Evolutionary conservation across 2,329 filamentous ascomycete species (phyloP).

Genomic region (Aspergillus eucalypticola): DNA sequence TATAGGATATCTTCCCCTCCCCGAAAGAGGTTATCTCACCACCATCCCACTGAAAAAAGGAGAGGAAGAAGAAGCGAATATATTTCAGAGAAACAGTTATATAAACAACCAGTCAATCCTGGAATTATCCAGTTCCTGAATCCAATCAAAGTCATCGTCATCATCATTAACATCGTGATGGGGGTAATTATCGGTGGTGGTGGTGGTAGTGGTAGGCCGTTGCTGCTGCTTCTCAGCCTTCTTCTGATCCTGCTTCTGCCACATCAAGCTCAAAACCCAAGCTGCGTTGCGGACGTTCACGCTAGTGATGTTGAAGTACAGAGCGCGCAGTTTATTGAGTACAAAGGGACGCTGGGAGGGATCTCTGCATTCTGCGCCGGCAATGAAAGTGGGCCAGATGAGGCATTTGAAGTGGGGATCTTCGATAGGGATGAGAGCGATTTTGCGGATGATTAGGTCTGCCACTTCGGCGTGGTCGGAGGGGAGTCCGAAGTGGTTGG

Average conservation of each 20-base stretch:
- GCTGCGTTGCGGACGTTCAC: constrained; percentile 44
- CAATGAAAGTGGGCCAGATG: constrained; percentile 48
- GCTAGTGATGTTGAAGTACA: constrained; percentile 40
- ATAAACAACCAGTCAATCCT: constrained; percentile 46
- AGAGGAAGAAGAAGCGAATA: neutral
- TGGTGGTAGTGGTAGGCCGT: neutral
- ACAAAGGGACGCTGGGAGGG: constrained; percentile 35
- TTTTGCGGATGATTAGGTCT: constrained; percentile 36
- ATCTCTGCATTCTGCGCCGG: constrained; percentile 41
- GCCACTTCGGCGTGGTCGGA: constrained; percentile 32
- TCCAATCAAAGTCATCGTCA: constrained; percentile 42
- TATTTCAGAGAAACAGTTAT: constrained; percentile 18
- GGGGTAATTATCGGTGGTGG: neutral
- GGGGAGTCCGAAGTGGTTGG: constrained; percentile 29
- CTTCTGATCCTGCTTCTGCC: constrained; percentile 41
- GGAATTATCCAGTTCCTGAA: constrained; percentile 42
- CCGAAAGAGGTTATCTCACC: no score
- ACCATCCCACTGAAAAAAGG: no score
- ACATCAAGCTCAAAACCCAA: constrained; percentile 43
- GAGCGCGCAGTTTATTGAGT: constrained; percentile 33
- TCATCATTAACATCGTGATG: constrained; percentile 25
- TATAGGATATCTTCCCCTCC: no score
- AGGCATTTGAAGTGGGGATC: constrained; percentile 47
- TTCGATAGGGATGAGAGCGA: constrained; percentile 36
- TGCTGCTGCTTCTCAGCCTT: constrained; percentile 14